phyloP scores from a whole-genome alignment of 805 yeast genomes.

The Wickerhamiella dianesei region DNA sequence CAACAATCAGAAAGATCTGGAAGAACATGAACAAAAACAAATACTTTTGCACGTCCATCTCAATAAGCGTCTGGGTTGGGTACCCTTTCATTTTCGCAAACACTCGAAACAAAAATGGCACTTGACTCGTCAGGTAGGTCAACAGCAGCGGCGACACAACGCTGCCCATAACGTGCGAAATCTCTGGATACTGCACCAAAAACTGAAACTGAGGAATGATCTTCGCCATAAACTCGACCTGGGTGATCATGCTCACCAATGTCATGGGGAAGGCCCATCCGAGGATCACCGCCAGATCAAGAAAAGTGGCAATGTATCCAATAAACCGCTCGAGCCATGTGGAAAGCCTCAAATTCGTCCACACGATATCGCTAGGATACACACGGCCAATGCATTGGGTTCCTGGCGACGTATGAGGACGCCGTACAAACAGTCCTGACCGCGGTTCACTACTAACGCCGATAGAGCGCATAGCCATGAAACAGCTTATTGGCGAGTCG shows the following conservation, averaged over 20 bases:
- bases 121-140: constrained; percentile 47
- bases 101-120: constrained; percentile 43
- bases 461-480: constrained; percentile 39
- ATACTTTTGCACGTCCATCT: constrained; percentile 64
- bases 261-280: constrained; percentile 80
- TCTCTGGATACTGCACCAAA: constrained; percentile 41
- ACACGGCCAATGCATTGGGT: constrained; percentile 28
- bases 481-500: constrained; percentile 41
- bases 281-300: constrained; percentile 38
- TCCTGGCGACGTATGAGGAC: constrained; percentile 5
- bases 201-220: constrained; percentile 48
- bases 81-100: constrained; percentile 44
- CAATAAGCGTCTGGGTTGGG: constrained; percentile 48
- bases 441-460: constrained; percentile 1
- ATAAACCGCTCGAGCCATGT: constrained; percentile 27
- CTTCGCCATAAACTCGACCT: constrained; percentile 49
- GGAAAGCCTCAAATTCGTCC: constrained; percentile 45
- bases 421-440: not conserved
- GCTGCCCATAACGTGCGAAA: constrained; percentile 43
- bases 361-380: constrained; percentile 53
- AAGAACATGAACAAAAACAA: constrained; percentile 65
- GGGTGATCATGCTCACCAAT: constrained; percentile 60
- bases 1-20: constrained; percentile 72
- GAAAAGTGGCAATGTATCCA: constrained; percentile 32
- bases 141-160: constrained; percentile 56